Conservation (phyloP, 169 alveolate genomes). For the Plasmodium inui region DNA sequence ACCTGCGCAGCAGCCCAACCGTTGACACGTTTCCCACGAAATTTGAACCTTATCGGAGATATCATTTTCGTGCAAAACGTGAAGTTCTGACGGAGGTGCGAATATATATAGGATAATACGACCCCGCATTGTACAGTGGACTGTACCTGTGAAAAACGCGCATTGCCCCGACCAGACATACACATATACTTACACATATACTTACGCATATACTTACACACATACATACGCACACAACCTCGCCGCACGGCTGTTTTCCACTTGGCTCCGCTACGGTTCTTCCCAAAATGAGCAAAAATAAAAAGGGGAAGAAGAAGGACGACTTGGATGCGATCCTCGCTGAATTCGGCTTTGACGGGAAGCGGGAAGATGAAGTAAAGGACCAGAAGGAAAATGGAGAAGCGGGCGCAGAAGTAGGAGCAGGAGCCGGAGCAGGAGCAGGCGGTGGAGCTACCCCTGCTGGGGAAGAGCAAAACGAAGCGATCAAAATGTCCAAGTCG, state of each 20-base stretch:
- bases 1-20: too few relatives aligned
- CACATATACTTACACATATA: too few relatives aligned
- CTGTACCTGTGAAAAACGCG: too few relatives aligned
- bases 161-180: too few relatives aligned
- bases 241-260: not conserved
- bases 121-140: too few relatives aligned
- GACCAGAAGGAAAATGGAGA: conserved; percentile 20
- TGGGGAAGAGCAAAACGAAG: conserved; percentile 4
- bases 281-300: conserved; percentile 58
- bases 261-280: not conserved
- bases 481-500: conserved; percentile 40
- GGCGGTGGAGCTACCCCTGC: not conserved
- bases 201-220: not conserved
- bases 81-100: too few relatives aligned
- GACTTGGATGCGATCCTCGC: conserved; percentile 55
- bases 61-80: too few relatives aligned
- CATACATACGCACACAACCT: not conserved
- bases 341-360: conserved; percentile 50
- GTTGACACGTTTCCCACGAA: too few relatives aligned
- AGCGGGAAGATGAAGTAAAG: conserved; percentile 69
- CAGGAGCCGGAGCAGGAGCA: not conserved
- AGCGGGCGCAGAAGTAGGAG: not conserved
- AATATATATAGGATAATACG: too few relatives aligned
- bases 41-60: too few relatives aligned
- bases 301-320: conserved; percentile 68